Conservation (phyloP, 257 asterid species). For the Linderniella brevidens region DNA sequence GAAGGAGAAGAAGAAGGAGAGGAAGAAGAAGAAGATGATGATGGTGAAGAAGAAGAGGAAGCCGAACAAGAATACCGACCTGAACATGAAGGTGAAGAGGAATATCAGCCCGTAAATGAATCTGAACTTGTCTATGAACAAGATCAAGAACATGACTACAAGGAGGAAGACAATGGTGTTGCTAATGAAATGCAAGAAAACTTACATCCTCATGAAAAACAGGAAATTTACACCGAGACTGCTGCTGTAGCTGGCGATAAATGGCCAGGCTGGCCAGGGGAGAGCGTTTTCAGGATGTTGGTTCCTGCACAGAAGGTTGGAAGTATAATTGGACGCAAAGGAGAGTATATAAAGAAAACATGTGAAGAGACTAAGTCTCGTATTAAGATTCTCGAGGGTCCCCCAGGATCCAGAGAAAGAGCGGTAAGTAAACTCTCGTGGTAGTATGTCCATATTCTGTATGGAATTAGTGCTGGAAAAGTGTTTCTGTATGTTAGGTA, state of each 20-base stretch:
- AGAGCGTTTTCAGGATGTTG: constrained; percentile 75
- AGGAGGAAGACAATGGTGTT: constrained; percentile 8
- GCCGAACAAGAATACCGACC: no score
- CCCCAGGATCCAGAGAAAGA: constrained; percentile 87
- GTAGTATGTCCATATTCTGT: background rate
- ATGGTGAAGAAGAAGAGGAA: no score
- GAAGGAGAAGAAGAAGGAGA: no score
- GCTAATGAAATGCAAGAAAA: constrained; percentile 16
- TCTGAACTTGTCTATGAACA: constrained; percentile 9
- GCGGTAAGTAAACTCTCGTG: constrained; percentile 43
- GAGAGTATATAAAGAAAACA: constrained; percentile 83
- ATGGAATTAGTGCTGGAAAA: no score
- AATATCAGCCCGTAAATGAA: constrained; percentile 2
- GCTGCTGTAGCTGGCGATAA: constrained; percentile 38
- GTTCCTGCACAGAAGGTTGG: constrained; percentile 99
- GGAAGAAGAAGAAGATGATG: no score
- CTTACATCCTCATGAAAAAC: constrained; percentile 28
- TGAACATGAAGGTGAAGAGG: constrained; percentile 7
- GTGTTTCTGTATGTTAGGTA: no score
- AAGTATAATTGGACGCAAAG: constrained; percentile 94
- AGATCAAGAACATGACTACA: constrained; percentile 13
- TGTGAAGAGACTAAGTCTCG: constrained; percentile 96
- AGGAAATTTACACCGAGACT: constrained; percentile 25
- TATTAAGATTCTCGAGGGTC: constrained; percentile 92
- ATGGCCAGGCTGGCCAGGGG: constrained; percentile 99